Base-by-base conservation (phyloP, 306 rosid species). In the Inga laurina region DNA sequence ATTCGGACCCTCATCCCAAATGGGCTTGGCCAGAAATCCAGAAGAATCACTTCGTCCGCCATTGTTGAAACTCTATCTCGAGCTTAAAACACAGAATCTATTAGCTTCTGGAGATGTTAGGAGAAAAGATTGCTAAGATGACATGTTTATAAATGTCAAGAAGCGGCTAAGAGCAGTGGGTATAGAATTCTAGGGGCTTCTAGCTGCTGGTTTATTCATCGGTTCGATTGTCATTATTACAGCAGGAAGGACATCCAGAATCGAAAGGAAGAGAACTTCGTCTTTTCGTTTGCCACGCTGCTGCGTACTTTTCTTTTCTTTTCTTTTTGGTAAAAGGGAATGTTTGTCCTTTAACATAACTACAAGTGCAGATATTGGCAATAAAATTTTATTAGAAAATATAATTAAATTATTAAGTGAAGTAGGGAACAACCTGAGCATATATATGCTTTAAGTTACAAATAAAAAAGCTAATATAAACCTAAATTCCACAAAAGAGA, bases 21-120 rank as follows among this genome's bases (percentile, higher is more conserved):
- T 32, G 75, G 72, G 44, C 88, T 88, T 0, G 80, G 16, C 88
- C 81, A 82, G 81, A 70, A 82, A 82, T 85, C 79, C 24, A 88
- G 37, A 27, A 88, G 59, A 66, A 82, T 45, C 19, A 88, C 88
- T 74, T 85, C 79, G 6, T 80, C 87, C 11, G 79, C 86, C 86
- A 86, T 74, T 37, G n/a, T 52, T 32, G 37, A 54, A n/a, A 19
- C 49, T 10, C 7, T 3, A 39, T 0, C 15, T 21, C 41, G 3
- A 39, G 8, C 15, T 18, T 43, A 37, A 19, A 68, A 3, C 16
- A 37, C 5, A 35, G 5, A 35, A 67, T 19, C 7, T 68, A 10
- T 69, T 19, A 8, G 15, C 9, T 15, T 64, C 39, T 16, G 8
- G 0, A 3, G 43, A 32, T 65, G 43, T 32, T 32, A 30, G 43